Conservation (phyloP, 345 rosid species). For the Tarenaya hassleriana region DNA sequence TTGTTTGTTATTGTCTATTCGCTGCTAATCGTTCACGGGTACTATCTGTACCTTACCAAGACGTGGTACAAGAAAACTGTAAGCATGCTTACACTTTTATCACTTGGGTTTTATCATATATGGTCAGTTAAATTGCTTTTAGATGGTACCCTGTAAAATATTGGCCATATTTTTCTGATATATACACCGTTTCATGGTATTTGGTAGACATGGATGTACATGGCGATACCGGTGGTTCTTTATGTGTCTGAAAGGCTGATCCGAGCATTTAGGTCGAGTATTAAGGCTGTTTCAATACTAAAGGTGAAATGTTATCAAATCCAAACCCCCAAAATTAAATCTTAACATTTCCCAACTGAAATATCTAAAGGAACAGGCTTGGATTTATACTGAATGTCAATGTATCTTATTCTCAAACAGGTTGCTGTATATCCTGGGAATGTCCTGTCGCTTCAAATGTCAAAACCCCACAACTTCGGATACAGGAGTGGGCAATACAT, state of each 20-base stretch:
- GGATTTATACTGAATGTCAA: neutral
- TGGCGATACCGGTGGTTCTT: slow-evolving; percentile 55
- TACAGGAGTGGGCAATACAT: slow-evolving; percentile 81
- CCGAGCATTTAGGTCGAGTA: slow-evolving; percentile 62
- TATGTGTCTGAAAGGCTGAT: slow-evolving; percentile 55
- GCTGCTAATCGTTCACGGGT: slow-evolving; percentile 58
- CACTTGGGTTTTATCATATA: neutral
- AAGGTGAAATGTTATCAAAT: slow-evolving; percentile 39
- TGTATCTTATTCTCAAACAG: slow-evolving; percentile 28
- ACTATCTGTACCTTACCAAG: slow-evolving; percentile 46
- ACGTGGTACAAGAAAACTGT: slow-evolving; percentile 70
- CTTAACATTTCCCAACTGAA: neutral
- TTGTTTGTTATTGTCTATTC: slow-evolving; percentile 65
- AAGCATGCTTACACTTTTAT: slow-evolving; percentile 16
- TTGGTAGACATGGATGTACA: slow-evolving; percentile 74
- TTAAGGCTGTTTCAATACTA: slow-evolving; percentile 48
- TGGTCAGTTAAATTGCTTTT: too few species aligned
- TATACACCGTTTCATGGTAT: slow-evolving; percentile 15
- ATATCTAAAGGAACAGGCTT: neutral
- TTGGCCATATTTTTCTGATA: too few species aligned
- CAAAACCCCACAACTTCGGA: slow-evolving; percentile 62
- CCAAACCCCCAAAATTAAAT: neutral
- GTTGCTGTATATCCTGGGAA: slow-evolving; percentile 70
- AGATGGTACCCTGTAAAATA: too few species aligned
- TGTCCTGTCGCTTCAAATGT: slow-evolving; percentile 69